Conservation (phyloP, 2,329 filamentous ascomycete species). For the Alternaria sp. region DNA sequence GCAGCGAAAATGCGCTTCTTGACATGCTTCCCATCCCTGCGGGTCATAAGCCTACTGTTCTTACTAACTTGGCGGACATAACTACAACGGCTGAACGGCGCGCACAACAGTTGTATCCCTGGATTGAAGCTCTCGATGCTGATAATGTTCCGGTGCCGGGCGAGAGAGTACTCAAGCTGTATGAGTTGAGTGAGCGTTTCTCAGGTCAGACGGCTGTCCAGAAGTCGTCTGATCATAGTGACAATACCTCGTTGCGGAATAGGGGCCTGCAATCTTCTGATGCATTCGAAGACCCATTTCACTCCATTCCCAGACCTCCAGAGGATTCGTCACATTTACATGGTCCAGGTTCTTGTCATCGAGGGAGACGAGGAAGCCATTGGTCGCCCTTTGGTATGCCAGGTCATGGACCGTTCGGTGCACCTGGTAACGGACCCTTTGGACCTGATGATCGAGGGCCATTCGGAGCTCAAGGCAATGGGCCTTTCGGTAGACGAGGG, state of each 20-base stretch:
- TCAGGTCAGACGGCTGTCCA: constrained; percentile 1
- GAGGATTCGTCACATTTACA: not conserved
- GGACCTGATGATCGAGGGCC: constrained; percentile 19
- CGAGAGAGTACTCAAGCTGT: constrained; percentile 23
- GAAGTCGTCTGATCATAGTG: not conserved
- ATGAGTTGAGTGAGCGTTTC: constrained; percentile 30
- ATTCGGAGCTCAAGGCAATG: constrained; percentile 14
- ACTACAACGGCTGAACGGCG: constrained; percentile 24
- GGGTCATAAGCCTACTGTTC: constrained; percentile 33
- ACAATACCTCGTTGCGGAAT: constrained; percentile 6
- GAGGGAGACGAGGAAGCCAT: constrained; percentile 1
- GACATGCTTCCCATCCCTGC: constrained; percentile 32
- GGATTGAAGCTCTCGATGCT: constrained; percentile 40
- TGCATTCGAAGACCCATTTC: constrained; percentile 33
- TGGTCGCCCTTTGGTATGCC: constrained; percentile 31
- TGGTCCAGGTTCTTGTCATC: constrained; percentile 6
- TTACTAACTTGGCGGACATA: constrained; percentile 29
- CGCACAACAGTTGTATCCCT: constrained; percentile 42
- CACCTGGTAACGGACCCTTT: constrained; percentile 21
- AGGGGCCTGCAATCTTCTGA: constrained; percentile 1
- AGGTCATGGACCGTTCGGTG: constrained; percentile 20
- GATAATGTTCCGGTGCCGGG: constrained; percentile 29
- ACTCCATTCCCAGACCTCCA: constrained; percentile 34
- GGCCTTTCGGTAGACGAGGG: constrained; percentile 10
- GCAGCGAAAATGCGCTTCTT: constrained; percentile 36